Conservation (phyloP, 352 stramenopile species). For the Pythium dissotocum region DNA sequence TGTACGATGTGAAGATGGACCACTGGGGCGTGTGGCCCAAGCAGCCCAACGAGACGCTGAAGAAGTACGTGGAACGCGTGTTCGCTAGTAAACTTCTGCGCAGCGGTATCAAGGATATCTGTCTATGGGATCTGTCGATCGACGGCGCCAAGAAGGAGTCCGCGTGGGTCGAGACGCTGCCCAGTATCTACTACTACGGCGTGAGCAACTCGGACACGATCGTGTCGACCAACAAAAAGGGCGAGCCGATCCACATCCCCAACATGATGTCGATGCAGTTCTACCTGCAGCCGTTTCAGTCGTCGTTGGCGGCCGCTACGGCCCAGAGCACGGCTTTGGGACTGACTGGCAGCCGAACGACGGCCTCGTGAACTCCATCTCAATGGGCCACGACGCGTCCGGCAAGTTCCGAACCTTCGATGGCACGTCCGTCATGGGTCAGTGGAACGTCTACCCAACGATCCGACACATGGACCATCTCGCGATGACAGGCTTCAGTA, state of each 20-base stretch:
- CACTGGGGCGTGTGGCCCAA: constrained; percentile 52
- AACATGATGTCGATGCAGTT: constrained; percentile 56
- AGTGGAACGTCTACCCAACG: constrained; percentile 55
- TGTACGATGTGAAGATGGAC: constrained; percentile 60
- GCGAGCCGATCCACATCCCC: constrained; percentile 43
- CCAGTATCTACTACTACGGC: constrained; percentile 60
- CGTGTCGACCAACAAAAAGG: constrained; percentile 16
- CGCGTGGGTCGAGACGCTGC: constrained; percentile 51
- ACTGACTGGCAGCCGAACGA: constrained; percentile 54
- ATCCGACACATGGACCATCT: constrained; percentile 47
- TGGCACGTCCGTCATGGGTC: constrained; percentile 35
- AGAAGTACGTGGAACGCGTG: constrained; percentile 42
- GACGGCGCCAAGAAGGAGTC: constrained; percentile 38
- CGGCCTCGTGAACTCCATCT: constrained; percentile 49
- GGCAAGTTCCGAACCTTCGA: constrained; percentile 39
- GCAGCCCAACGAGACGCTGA: constrained; percentile 28
- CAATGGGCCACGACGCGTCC: constrained; percentile 44
- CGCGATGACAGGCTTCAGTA: constrained; percentile 41
- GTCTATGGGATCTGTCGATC: constrained; percentile 41
- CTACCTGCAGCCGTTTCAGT: constrained; percentile 39
- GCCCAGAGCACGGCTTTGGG: constrained; percentile 32
- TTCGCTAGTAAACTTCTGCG: constrained; percentile 38
- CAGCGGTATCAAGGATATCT: constrained; percentile 42
- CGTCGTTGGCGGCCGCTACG: constrained; percentile 46
- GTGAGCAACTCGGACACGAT: constrained; percentile 47